Evolutionary conservation across 768 basidiomycete species (phyloP), one percentile per base, ranked within the genome.

Genomic region (Stropharia rugosoannulata): DNA sequence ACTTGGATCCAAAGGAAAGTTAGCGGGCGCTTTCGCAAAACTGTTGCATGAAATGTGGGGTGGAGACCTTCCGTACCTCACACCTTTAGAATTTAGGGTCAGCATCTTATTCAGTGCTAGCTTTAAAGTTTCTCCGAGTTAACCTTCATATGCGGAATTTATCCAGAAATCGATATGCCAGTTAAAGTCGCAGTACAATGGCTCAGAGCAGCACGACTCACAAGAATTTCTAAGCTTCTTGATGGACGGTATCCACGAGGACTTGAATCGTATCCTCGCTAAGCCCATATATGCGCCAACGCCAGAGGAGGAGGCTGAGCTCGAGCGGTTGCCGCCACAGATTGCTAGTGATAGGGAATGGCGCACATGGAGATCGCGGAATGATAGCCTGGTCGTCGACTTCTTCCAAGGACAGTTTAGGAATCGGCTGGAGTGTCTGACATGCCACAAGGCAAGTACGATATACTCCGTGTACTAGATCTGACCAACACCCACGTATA

Each of bases 341-440:
- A 80, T 97, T 60, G 95, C 95, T 16, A 89, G 91, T 67, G 90
- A 93, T 62, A 84, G 90, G 64, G 96, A 98, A 72, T 99, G 96
- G 96, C 78, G 84, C 58, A 81, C 88, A 38, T 98, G 97, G 79
- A 84, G 84, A 68, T 84, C 84, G 75, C 81, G 92, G 54, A 94
- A 98, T 66, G 93, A 99, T 68, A 93, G 90, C 64, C 73, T 98
- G 51, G 88, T 99, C 51, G 97, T 98, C 27, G 95, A 98, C 71
- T 91, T 89, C 66, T 98, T 99, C 77, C 96, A 98, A 73, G 96
- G 96, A 10, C 97, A 98, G 70, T 98, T 97, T 70, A 79, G 93
- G 59, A 98, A 89, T 73, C 80, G 86, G 51, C 70, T 99, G 72
- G 83, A 91, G 64, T 99, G 96, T 70, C 66, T 94, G 67, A 96